Evolutionary conservation across 1,284 basidiomycete species (phyloP).

Genomic region (Boletus smithii): DNA sequence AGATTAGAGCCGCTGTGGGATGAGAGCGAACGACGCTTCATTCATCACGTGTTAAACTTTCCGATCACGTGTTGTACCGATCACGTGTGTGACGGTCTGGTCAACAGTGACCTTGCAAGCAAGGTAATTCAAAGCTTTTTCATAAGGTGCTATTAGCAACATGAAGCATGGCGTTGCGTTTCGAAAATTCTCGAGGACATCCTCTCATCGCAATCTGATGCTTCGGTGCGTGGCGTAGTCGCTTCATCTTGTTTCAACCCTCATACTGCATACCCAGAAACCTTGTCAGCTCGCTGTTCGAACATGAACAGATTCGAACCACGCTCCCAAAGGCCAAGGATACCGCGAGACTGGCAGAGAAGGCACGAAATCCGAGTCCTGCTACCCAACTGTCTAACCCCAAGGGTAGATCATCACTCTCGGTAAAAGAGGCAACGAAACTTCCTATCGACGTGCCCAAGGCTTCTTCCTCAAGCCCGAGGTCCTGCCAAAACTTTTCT

Average conservation of each 20-base stretch:
- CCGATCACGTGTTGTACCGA: too few species aligned
- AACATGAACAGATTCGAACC: slow-evolving; percentile 96
- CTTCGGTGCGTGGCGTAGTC: slow-evolving; percentile 57
- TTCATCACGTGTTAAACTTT: too few species aligned
- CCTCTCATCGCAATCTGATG: slow-evolving; percentile 85
- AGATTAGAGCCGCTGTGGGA: too few species aligned
- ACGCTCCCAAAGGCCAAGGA: slow-evolving; percentile 96
- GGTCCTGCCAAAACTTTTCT: slow-evolving; percentile 80
- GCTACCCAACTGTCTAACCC: slow-evolving; percentile 11
- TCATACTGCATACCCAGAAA: slow-evolving; percentile 54
- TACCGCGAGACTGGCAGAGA: slow-evolving; percentile 88
- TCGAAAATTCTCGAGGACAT: slow-evolving; percentile 83
- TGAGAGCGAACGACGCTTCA: too few species aligned
- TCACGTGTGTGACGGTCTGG: too few species aligned
- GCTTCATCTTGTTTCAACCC: neutral
- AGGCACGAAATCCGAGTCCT: slow-evolving; percentile 47
- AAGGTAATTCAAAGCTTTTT: too few species aligned
- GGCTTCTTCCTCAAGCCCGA: slow-evolving; percentile 72
- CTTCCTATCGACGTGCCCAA: slow-evolving; percentile 62
- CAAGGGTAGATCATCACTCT: slow-evolving; percentile 77
- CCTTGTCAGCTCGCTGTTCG: slow-evolving; percentile 89
- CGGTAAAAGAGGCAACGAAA: slow-evolving; percentile 76
- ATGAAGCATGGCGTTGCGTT: slow-evolving; percentile 91
- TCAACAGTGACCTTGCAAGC: too few species aligned
- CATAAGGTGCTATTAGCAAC: too few species aligned